Percentiles rank a stretch among this genome's conserved stretches.
Evolutionary conservation across 2,329 filamentous ascomycete genomes (phyloP).

Genomic region (Rhytidhysteron rufulum): DNA sequence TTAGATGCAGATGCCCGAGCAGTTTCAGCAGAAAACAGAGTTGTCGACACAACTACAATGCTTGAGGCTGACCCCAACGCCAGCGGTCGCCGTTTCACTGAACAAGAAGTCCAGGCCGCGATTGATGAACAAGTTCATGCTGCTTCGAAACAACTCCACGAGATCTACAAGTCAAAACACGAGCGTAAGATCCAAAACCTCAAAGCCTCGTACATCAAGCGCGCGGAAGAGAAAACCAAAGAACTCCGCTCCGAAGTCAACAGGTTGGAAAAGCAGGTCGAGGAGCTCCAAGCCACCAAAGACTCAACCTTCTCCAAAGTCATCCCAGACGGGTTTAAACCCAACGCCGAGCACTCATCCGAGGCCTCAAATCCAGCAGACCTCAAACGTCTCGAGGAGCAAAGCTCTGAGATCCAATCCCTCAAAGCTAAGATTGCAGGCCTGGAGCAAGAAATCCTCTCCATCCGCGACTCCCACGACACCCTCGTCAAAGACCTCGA

Average conservation of each 20-base stretch:
- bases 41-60: constrained; percentile 65
- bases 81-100: constrained; percentile 29
- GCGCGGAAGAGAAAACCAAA: constrained; percentile 83
- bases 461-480: constrained; percentile 67
- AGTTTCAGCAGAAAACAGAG: constrained; percentile 59
- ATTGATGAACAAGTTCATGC: constrained; percentile 86
- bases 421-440: constrained; percentile 72
- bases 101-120: constrained; percentile 54
- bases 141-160: constrained; percentile 74
- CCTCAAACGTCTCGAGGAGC: constrained; percentile 54
- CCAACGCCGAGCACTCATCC: constrained; percentile 6
- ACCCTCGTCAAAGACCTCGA: constrained; percentile 64
- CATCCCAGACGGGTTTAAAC: constrained; percentile 17
- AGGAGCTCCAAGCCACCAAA: constrained; percentile 63
- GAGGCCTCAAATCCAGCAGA: constrained; percentile 33
- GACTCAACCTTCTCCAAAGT: constrained; percentile 64
- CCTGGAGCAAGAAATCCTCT: constrained; percentile 67
- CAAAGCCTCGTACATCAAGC: constrained; percentile 74
- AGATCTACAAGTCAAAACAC: constrained; percentile 94
- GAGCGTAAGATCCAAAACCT: constrained; percentile 92
- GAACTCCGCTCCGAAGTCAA: constrained; percentile 72
- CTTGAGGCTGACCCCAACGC: constrained; percentile 33
- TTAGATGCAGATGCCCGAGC: constrained; percentile 59
- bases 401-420: constrained; percentile 64
- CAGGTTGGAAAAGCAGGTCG: constrained; percentile 68